Base-by-base conservation (phyloP, 257 asterid species). In the Dorcoceras hygrometricum region DNA sequence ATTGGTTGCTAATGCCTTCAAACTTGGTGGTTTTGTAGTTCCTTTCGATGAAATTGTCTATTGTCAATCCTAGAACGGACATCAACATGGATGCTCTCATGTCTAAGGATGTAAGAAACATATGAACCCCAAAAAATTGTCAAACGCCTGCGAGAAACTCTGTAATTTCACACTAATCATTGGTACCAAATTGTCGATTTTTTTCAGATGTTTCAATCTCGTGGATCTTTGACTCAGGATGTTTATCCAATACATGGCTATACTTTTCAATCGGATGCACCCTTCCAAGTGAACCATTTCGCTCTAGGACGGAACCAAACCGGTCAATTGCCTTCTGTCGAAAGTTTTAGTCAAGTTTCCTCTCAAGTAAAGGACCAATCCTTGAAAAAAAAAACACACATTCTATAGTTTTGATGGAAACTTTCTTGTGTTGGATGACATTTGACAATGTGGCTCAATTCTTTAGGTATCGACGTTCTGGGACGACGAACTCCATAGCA, bases 41-140 rank as follows among this genome's bases (percentile, higher is more conserved):
- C 67, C 89, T 91, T 66, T 91, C 98, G 5, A 91, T 91, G 98
- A 91, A 91, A 66, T 75, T 91, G 77, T 74, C 98, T 28, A 82
- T 86, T 63, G 81, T 91, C 8, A 81, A 91, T 81, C 95, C 96
- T 43, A 87, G 88, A 76, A 84, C 79, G 90, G 96, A 87, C 27
- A 55, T 84, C 56, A 81, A 83, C 75, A 76, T 78, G 75, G 96
- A 90, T 74, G 72, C 88, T 54, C 85, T 86, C 54, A 59, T 80
- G 68, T 78, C 98, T 53, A 91, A 89, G 70, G 95, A 89, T 71
- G 98, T 91, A 78, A 84, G 93, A 63, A 55, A 51, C 23, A 55
- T 54, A 50, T 56, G 0, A 39, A 3, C 43, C 14, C 14, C 14
- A 34, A 6, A 39, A 36, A 2, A 1, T n/a, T 18, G 27, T n/a